phyloP scores from a whole-genome alignment of 2,329 filamentous ascomycete species.

The Epichloe baconii region DNA sequence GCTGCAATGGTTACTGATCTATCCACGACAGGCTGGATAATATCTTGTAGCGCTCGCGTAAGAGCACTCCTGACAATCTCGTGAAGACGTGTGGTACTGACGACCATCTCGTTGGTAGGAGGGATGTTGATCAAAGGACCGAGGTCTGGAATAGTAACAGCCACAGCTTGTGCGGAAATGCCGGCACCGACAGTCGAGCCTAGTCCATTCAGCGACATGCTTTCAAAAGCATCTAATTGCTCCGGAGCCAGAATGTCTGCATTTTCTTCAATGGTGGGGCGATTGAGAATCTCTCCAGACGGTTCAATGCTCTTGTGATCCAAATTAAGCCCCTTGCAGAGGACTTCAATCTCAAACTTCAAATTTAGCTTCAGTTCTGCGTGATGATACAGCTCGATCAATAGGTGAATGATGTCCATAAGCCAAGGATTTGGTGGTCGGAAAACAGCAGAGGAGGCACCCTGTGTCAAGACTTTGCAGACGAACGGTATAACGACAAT shows the following conservation, averaged over 20 bases:
- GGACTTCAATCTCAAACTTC: constrained; percentile 96
- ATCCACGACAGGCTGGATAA: constrained; percentile 94
- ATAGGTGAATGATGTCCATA: constrained; percentile 84
- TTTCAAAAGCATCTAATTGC: constrained; percentile 69
- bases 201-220: constrained; percentile 63
- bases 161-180: constrained; percentile 65
- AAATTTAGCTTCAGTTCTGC: constrained; percentile 91
- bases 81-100: constrained; percentile 53
- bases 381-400: constrained; percentile 88
- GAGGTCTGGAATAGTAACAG: constrained; percentile 73
- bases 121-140: constrained; percentile 69
- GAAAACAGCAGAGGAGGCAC: constrained; percentile 75
- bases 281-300: constrained; percentile 71
- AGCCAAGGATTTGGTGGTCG: constrained; percentile 93
- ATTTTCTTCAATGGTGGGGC: constrained; percentile 50
- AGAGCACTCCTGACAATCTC: constrained; percentile 78
- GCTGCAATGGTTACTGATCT: constrained; percentile 95
- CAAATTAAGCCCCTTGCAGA: constrained; percentile 85
- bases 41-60: constrained; percentile 83
- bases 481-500: constrained; percentile 93
- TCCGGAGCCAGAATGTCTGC: constrained; percentile 50
- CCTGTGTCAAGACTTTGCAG: constrained; percentile 86
- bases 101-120: constrained; percentile 65
- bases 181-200: constrained; percentile 55
- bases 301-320: constrained; percentile 87